Percentiles rank a stretch among this genome's conserved stretches.
These are phyloP conservation scores for Gonapodya sp. DNA, from an alignment of 192 early-diverging fungal species.

Conservation along the genomic window DNA sequence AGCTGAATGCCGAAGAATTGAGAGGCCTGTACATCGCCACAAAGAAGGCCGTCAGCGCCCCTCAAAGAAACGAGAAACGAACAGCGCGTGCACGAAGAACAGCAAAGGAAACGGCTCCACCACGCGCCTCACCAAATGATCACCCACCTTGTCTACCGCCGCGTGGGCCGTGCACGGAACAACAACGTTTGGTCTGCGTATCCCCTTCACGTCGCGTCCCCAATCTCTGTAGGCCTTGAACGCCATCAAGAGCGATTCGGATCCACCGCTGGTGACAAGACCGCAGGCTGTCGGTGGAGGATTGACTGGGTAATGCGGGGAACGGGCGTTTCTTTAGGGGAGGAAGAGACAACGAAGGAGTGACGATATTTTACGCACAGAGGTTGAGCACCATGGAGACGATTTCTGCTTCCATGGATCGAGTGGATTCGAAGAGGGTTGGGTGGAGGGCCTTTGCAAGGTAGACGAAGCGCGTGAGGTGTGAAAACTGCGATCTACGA, in stretches of 20 bases:
- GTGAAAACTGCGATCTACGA: too few relatives aligned
- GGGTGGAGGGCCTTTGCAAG: conserved; percentile 67
- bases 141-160: conserved; percentile 85
- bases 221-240: conserved; percentile 4
- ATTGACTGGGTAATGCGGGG: conserved; percentile 63
- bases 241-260: conserved; percentile 84
- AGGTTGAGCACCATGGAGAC: conserved; percentile 67
- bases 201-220: background rate
- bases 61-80: background rate
- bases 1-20: conserved; percentile 84
- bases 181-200: conserved; percentile 25
- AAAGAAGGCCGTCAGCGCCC: background rate
- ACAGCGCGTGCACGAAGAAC: background rate
- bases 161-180: conserved; percentile 89
- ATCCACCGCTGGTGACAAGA: conserved; percentile 86
- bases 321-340: conserved; percentile 64
- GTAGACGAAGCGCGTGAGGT: too few relatives aligned
- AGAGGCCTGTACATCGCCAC: conserved; percentile 16
- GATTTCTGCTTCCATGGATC: conserved; percentile 91
- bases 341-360: background rate
- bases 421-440: conserved; percentile 87
- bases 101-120: too few relatives aligned
- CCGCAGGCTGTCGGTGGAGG: conserved; percentile 64
- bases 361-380: background rate
- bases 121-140: background rate